These are phyloP conservation scores for Boletus rubescentipes DNA, from an alignment of 768 basidiomycete genomes.

Conservation along the genomic window DNA sequence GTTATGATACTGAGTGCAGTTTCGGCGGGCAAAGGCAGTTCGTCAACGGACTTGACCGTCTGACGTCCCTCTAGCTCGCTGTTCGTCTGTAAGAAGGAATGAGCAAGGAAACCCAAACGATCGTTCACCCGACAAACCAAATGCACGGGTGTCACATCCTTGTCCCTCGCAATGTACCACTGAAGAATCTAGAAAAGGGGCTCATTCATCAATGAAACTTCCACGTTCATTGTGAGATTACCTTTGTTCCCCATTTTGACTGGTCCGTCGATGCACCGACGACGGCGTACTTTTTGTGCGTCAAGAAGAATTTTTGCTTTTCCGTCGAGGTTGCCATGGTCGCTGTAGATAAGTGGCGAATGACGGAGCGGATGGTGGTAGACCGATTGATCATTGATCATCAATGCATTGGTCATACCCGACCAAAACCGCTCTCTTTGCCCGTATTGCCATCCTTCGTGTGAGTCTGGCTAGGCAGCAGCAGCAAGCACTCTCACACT, in stretches of 20 bases:
- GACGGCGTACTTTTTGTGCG: slow-evolving; percentile 67
- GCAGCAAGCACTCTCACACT: neutral
- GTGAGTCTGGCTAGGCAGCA: neutral
- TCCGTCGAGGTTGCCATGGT: slow-evolving; percentile 37
- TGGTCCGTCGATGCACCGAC: slow-evolving; percentile 82
- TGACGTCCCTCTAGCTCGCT: slow-evolving; percentile 63
- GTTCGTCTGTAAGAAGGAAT: slow-evolving; percentile 53
- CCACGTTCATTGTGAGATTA: slow-evolving; percentile 8
- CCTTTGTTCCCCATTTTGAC: slow-evolving; percentile 79
- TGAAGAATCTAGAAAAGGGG: slow-evolving; percentile 56
- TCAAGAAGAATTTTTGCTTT: slow-evolving; percentile 55
- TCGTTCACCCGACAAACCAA: slow-evolving; percentile 45
- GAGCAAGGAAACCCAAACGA: neutral
- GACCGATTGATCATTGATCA: slow-evolving; percentile 4
- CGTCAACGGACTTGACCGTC: slow-evolving; percentile 53
- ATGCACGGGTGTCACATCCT: slow-evolving; percentile 70
- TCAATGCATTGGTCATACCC: neutral
- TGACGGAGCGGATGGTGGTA: slow-evolving; percentile 5
- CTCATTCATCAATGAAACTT: neutral
- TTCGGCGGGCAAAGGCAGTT: slow-evolving; percentile 56
- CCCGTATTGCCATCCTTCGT: neutral
- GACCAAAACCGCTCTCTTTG: neutral
- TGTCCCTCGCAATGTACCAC: slow-evolving; percentile 67
- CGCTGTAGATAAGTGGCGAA: slow-evolving; percentile 10
- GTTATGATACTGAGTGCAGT: slow-evolving; percentile 83